Base-by-base conservation (phyloP, 371 early-diverging fungal genomes). In the Funneliformis caledonium region DNA sequence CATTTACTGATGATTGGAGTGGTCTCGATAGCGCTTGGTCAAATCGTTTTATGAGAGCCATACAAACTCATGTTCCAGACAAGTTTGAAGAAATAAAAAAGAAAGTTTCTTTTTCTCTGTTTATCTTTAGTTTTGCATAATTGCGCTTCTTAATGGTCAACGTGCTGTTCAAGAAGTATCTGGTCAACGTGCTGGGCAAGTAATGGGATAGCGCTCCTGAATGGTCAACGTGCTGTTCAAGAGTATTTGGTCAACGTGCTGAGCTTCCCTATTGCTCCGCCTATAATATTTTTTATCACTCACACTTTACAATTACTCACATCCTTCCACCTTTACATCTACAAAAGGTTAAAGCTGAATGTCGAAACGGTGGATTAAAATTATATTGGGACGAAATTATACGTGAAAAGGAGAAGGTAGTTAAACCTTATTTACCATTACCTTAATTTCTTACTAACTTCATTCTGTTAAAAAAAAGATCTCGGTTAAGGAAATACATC, bases 11-110 rank as follows among this genome's bases (percentile, higher is more conserved):
- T 37, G 7, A 75, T 47, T 76, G 67, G 74, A 50, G 43, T 45
- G 19, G 14, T 16, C 81, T 81, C 8, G 76, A 78, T 61, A 79
- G 81, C 19, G 31, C n/a, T 22, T 81, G 76, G 76, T 43, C 22
- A 37, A 81, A 45, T 19, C 2, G 50, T 60, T 81, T 81, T 45
- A 12, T 75, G 62, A 42, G 43, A 67, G 76, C 31, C 42, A 6
- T 42, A 26, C 67, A 67, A 67, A 67, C 42, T 26, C 42, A 67
- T 26, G 4, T 33, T 67, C 10, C 31, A 26, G 67, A 67, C 6
- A 31, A 16, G 12, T 67, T 9, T 67, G 67, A 67, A 67, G 67
- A 31, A 3, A 67, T 67, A 67, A 4, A 31, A 67, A 67, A 67
- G 31, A 67, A 67, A 42, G 67, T 65, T 65, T 0, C 7, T 65